Percentiles rank a stretch among this genome's conserved stretches.
Conservation (phyloP, 805 yeast species). For the Hermanozyma aechmeae region DNA sequence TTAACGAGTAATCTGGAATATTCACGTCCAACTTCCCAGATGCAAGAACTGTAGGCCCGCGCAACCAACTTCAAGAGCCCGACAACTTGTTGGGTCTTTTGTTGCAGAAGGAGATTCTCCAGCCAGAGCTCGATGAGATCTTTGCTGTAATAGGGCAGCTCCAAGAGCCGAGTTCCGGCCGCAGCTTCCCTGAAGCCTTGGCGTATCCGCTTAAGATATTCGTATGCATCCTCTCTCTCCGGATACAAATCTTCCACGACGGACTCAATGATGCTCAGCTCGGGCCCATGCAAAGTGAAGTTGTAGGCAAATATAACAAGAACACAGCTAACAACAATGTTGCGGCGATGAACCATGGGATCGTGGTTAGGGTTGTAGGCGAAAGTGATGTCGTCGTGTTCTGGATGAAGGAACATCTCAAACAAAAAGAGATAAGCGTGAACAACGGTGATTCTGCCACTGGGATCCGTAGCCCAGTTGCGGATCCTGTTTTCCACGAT, state of each 20-base stretch:
- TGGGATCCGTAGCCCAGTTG: slow-evolving; percentile 4
- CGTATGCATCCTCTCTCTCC: slow-evolving; percentile 37
- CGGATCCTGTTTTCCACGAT: slow-evolving; percentile 38
- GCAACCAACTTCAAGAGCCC: slow-evolving; percentile 42
- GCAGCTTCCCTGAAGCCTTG: slow-evolving; percentile 25
- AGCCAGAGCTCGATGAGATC: slow-evolving; percentile 32
- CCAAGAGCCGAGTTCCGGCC: slow-evolving; percentile 3
- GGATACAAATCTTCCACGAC: slow-evolving; percentile 2
- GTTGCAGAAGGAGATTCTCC: too few species aligned
- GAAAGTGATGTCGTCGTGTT: slow-evolving; percentile 35
- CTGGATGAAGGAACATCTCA: slow-evolving; percentile 54
- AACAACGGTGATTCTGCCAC: slow-evolving; percentile 4
- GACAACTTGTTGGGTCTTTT: slow-evolving; percentile 40
- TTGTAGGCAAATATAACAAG: slow-evolving; percentile 45
- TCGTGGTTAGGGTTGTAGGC: slow-evolving; percentile 45
- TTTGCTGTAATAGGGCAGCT: slow-evolving; percentile 22
- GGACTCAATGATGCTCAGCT: slow-evolving; percentile 21
- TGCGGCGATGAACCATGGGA: slow-evolving; percentile 34
- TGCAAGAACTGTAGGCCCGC: too few species aligned
- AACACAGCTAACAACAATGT: slow-evolving; percentile 31
- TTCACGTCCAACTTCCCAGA: slow-evolving; percentile 53
- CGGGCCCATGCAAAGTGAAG: slow-evolving; percentile 40
- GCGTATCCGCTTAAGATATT: slow-evolving; percentile 41
- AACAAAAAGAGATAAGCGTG: slow-evolving; percentile 29
- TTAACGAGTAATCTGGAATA: slow-evolving; percentile 42